phyloP scores from a whole-genome alignment of 2,329 filamentous ascomycete species.

The Conoideocrella luteorostrata region DNA sequence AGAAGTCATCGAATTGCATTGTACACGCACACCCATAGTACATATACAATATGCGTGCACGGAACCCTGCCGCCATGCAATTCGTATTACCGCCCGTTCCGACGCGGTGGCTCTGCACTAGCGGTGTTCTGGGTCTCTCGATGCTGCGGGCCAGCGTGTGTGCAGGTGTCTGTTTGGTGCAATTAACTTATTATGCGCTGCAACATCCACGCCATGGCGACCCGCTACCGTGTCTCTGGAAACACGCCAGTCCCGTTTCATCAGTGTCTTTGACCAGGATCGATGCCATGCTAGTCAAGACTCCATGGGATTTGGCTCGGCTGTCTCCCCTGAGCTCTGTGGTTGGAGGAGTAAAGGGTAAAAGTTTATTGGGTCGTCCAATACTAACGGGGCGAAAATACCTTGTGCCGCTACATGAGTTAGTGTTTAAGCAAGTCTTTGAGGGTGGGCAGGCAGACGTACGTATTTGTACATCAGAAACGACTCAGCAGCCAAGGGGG shows the following conservation, averaged over 20 bases:
- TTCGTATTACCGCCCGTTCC: slow-evolving; percentile 3
- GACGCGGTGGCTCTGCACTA: neutral
- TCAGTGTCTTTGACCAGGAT: slow-evolving; percentile 5
- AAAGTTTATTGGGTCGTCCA: neutral
- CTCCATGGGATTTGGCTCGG: slow-evolving; percentile 3
- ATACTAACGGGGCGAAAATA: neutral
- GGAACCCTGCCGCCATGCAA: neutral
- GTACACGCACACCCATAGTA: neutral
- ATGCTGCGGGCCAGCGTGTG: too few species aligned
- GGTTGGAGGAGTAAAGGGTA: neutral
- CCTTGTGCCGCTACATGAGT: too few species aligned
- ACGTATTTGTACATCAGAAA: neutral
- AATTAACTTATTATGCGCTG: too few species aligned
- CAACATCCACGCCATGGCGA: neutral
- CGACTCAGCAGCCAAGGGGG: neutral
- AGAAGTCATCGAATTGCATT: too few species aligned
- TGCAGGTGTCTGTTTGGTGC: too few species aligned
- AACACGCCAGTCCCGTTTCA: slow-evolving; percentile 9
- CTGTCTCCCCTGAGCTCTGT: neutral
- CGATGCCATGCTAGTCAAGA: slow-evolving; percentile 1
- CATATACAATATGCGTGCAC: neutral
- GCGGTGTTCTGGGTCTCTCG: too few species aligned
- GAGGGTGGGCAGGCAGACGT: neutral
- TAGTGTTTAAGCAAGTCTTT: neutral
- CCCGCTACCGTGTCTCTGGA: slow-evolving; percentile 9